Base-by-base conservation (phyloP, 2,329 filamentous ascomycete species). In the Pseudogymnoascus sp. region DNA sequence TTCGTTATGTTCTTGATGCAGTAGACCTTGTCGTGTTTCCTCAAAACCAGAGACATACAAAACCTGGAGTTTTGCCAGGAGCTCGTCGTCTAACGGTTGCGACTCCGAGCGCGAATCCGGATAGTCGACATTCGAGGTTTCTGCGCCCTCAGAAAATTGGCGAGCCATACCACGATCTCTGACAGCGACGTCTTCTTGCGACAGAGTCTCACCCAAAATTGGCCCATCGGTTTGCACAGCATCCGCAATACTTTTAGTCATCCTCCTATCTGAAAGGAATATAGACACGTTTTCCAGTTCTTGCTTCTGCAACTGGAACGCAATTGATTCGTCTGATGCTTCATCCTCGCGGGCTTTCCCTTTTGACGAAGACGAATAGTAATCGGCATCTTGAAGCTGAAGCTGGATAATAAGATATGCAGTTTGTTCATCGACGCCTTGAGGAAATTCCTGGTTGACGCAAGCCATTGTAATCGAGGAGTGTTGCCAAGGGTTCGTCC, bases 241-340 rank as follows among this genome's bases (percentile, higher is more conserved):
- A 33, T 23, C 28, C 7, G 55, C 55, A 41, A 62, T 62, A 33
- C 61, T 62, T 49, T 42, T 9, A 33, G 61, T 42, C 61, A 62
- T 60, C 33, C 52, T 30, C 12, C 25, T 60, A 60, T 60, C 61
- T 45, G n/a, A 42, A 5, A 23, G 38, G 6, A 62, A 45, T 23
- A 41, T 19, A 6, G 55, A 30, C 7, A 62, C 9, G 12, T 23
- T 45, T 38, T 60, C 35, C 9, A 62, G 35, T 33, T 62, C 61
- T 28, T 62, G 60, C 38, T 28, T 35, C 38, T 62, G 45, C 14
- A 58, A 22, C 16, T 58, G 28, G 9, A 62, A 58, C n/a, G 60
- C n/a, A 14, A 62, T 42, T 12, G 30, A 36, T 36, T 62, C 16
- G n/a, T 62, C 60, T 14, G 45, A 62, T 19, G 28, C 3, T 33